Percentiles rank a stretch among this genome's conserved stretches.
Conservation (phyloP, 345 rosid genomes). For the Mallotus nudiflorus region DNA sequence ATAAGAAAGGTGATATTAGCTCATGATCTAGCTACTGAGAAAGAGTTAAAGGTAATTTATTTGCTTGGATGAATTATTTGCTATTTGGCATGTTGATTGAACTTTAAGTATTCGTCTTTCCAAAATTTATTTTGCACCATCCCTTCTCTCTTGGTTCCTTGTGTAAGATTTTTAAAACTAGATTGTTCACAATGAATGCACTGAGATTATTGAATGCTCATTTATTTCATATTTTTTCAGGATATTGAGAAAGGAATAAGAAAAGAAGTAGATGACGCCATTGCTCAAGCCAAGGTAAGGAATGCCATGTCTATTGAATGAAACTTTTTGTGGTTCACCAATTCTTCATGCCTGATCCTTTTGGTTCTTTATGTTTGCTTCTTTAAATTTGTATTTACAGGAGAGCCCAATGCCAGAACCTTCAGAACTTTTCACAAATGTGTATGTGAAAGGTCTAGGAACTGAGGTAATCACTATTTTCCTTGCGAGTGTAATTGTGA, state of each 20-base stretch:
- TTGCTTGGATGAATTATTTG: background rate
- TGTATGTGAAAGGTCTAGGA: constrained; percentile 74
- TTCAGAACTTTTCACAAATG: constrained; percentile 78
- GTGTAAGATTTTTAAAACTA: background rate
- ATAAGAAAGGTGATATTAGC: constrained; percentile 68
- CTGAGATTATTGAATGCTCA: background rate
- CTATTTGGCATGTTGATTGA: background rate
- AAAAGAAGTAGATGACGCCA: constrained; percentile 90
- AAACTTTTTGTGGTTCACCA: background rate
- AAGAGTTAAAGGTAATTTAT: constrained; percentile 81
- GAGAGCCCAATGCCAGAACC: constrained; percentile 96
- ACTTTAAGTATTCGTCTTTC: background rate
- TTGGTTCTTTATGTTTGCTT: background rate
- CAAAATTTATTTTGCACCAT: background rate
- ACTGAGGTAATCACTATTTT: constrained; percentile 55
- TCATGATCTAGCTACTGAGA: constrained; percentile 89
- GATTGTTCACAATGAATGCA: background rate
- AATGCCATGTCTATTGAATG: background rate
- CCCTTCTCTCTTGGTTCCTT: background rate
- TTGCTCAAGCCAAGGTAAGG: constrained; percentile 95
- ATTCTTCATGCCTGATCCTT: background rate
- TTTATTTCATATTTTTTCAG: constrained; percentile 37
- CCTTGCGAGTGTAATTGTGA: background rate
- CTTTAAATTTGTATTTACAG: constrained; percentile 41
- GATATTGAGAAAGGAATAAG: constrained; percentile 90